Percentiles rank a stretch among this genome's conserved stretches.
These are phyloP conservation scores for Fusarium buharicum DNA, from an alignment of 2,329 filamentous ascomycete genomes.

Conservation along the genomic window DNA sequence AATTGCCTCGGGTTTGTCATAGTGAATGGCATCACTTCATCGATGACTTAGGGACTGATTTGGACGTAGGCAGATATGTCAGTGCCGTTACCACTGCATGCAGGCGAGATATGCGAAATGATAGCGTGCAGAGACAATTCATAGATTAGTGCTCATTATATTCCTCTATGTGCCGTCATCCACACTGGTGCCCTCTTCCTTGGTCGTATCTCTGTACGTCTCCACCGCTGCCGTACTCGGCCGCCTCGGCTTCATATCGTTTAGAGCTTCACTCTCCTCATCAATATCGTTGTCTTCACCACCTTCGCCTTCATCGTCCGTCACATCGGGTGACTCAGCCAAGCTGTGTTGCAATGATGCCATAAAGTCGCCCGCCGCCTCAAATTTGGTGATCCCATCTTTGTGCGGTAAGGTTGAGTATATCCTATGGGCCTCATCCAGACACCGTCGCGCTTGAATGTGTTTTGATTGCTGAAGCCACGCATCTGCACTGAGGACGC, in stretches of 20 bases:
- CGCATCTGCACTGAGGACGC: constrained; percentile 80
- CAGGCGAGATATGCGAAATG: background rate
- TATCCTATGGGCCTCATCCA: constrained; percentile 73
- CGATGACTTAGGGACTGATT: no score
- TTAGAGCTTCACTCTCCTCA: constrained; percentile 66
- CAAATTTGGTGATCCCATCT: constrained; percentile 64
- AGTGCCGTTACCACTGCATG: no score
- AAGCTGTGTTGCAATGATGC: constrained; percentile 61
- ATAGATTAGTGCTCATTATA: constrained; percentile 43
- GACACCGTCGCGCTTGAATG: constrained; percentile 79
- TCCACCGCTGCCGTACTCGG: constrained; percentile 63
- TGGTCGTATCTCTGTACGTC: constrained; percentile 57
- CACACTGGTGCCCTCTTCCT: constrained; percentile 29
- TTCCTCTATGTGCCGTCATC: constrained; percentile 50
- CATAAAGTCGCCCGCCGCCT: constrained; percentile 63
- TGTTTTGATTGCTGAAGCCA: constrained; percentile 84
- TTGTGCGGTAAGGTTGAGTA: constrained; percentile 63
- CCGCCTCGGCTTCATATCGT: constrained; percentile 62
- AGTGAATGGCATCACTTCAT: background rate
- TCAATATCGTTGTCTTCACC: constrained; percentile 58
- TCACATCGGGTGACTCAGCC: constrained; percentile 57
- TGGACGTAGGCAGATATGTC: no score
- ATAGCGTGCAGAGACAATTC: background rate
- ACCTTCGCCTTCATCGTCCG: constrained; percentile 52
- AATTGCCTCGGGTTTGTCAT: background rate